Evolutionary conservation across 129 eudicot species (phyloP).

Genomic region (Flaveria linearis): DNA sequence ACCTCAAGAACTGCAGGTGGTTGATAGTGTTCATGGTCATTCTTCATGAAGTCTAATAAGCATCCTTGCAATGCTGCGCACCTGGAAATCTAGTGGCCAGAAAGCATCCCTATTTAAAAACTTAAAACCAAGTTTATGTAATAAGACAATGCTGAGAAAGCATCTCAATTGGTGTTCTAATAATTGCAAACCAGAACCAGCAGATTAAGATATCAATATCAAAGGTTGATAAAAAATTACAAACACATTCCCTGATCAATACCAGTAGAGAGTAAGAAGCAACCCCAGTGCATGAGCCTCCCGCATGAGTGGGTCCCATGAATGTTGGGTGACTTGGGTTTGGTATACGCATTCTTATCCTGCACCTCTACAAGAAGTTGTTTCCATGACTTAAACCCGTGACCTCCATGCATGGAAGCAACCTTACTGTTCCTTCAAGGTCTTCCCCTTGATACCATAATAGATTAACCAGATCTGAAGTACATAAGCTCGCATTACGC

Average conservation of each 20-base stretch:
- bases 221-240: background rate
- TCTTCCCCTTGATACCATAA: background rate
- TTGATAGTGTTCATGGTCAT: constrained; percentile 2
- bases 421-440: too few species aligned
- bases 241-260: background rate
- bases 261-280: too few species aligned
- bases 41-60: constrained; percentile 15
- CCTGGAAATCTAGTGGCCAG: constrained; percentile 17
- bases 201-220: background rate
- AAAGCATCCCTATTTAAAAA: background rate
- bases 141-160: background rate
- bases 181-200: background rate
- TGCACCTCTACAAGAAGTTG: too few species aligned
- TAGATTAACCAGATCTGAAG: background rate
- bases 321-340: too few species aligned
- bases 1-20: constrained; percentile 25
- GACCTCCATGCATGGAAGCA: too few species aligned
- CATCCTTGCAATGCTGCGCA: constrained; percentile 13
- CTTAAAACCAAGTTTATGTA: constrained; percentile 12
- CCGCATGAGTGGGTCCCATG: too few species aligned
- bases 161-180: background rate
- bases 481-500: background rate
- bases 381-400: too few species aligned
- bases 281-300: too few species aligned
- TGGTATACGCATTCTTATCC: too few species aligned